Conservation (phyloP, 1,139 yeast species). For the Lodderomyces margitis region DNA sequence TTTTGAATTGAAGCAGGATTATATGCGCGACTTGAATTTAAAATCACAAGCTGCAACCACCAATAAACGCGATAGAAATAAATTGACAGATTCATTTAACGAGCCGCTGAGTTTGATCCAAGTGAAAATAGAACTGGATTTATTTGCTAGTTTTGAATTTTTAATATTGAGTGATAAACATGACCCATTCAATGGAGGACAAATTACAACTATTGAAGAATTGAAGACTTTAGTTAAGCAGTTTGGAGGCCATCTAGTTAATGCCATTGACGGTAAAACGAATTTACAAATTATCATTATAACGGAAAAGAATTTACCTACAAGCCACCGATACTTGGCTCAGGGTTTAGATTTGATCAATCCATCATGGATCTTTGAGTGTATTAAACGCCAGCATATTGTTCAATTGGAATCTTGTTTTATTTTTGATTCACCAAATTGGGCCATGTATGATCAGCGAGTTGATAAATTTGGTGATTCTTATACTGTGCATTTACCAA, state of each 20-base stretch:
- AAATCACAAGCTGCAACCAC: conserved; percentile 29
- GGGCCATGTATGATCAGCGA: conserved; percentile 17
- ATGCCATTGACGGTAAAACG: conserved; percentile 15
- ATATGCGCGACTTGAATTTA: conserved; percentile 20
- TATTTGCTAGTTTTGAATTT: conserved; percentile 28
- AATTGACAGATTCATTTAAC: conserved; percentile 12
- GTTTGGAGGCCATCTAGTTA: conserved; percentile 50
- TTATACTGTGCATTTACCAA: conserved; percentile 26
- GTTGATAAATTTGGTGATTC: conserved; percentile 60
- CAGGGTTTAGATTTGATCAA: conserved; percentile 58
- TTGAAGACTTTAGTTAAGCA: conserved; percentile 38
- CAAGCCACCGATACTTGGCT: conserved; percentile 40
- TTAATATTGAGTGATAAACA: conserved; percentile 45
- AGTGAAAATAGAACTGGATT: conserved; percentile 17
- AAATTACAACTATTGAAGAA: conserved; percentile 31
- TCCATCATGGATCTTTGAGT: conserved; percentile 74
- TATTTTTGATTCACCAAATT: conserved; percentile 31
- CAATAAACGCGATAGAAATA: conserved; percentile 10
- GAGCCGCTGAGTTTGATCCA: conserved; percentile 11
- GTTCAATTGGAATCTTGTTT: conserved; percentile 63
- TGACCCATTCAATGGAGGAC: conserved; percentile 21
- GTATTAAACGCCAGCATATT: conserved; percentile 43
- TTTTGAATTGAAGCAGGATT: conserved; percentile 29
- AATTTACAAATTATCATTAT: conserved; percentile 31
- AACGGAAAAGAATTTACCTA: conserved; percentile 50